Evolutionary conservation across 768 basidiomycete genomes (phyloP), one percentile per base, ranked within the genome.

Genomic region (Calocybe cyanea): DNA sequence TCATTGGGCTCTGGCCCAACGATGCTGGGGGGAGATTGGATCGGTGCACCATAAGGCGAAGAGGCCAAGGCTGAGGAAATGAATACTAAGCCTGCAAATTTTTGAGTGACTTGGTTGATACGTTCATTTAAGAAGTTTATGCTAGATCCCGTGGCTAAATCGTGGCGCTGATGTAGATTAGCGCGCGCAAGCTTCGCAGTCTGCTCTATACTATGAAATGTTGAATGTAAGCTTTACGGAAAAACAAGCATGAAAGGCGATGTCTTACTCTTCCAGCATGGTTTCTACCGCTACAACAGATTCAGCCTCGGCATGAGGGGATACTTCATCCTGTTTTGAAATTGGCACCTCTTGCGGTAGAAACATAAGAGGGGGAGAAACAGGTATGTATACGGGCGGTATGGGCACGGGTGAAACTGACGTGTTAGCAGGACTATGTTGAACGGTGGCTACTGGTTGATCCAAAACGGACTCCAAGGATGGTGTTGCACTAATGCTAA

Each of bases 111-210:
- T 45, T 75, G 61, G 4, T 66, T 62, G 42, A 83, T 75, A 28
- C 76, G 74, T 57, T 73, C 71, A 57, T 67, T 78, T 54, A 83
- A 70, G 48, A 80, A 72, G 55, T 74, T 77, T 44, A 83, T 73
- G 54, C 75, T 76, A 21, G 60, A 69, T 32, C 69, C 68, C 5
- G 76, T 75, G 53, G 76, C 73, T 7, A 67, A 49, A 40, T 69
- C 70, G 51, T 77, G 72, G n/a, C 56, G 59, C 63, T 73, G 60
- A 52, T 66, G 59, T 48, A 54, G 50, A 76, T 81, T 25, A 74
- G 73, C 31, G 70, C 69, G 33, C 72, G 76, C 34, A 79, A 81
- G 76, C 43, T 73, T 69, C 31, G 81, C 81, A 13, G 80, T 81
- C 44, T 76, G 71, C 33, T 76, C 78, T 53, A 85, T 81, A 60